phyloP scores from a whole-genome alignment of 2,329 filamentous ascomycete species.

The Neonectria neomacrospora region DNA sequence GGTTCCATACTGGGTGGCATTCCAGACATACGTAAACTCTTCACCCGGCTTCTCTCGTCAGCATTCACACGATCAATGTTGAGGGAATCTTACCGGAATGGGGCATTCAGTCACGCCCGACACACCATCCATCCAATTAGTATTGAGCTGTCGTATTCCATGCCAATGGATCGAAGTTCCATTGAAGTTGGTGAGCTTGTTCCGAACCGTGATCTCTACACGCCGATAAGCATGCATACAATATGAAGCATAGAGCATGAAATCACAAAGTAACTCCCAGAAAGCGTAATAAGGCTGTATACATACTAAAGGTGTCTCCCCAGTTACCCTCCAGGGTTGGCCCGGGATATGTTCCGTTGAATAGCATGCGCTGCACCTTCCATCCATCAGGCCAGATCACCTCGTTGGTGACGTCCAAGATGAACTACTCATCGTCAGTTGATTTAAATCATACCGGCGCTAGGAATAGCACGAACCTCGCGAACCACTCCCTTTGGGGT shows the following conservation, averaged over 20 bases:
- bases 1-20: constrained; percentile 20
- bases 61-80: not conserved
- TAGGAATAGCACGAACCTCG: not conserved
- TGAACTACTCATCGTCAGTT: not conserved
- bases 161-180: constrained; percentile 14
- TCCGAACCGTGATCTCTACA: constrained; percentile 5
- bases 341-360: constrained; percentile 15
- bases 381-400: constrained; percentile 14
- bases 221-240: not conserved
- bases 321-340: constrained; percentile 16
- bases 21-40: constrained; percentile 58
- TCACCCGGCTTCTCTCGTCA: constrained; percentile 54
- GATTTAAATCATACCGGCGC: not conserved
- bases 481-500: constrained; percentile 1
- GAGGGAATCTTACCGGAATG: constrained; percentile 52
- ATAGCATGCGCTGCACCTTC: not conserved
- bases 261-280: not conserved
- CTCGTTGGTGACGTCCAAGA: constrained; percentile 8
- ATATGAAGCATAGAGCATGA: too few species aligned
- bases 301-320: constrained; percentile 22
- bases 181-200: constrained; percentile 6
- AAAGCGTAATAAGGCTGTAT: not conserved
- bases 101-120: constrained; percentile 13
- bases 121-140: constrained; percentile 15
- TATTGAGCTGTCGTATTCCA: constrained; percentile 13